phyloP scores from a whole-genome alignment of 1,284 basidiomycete genomes.

The Acaromyces ingoldii region DNA sequence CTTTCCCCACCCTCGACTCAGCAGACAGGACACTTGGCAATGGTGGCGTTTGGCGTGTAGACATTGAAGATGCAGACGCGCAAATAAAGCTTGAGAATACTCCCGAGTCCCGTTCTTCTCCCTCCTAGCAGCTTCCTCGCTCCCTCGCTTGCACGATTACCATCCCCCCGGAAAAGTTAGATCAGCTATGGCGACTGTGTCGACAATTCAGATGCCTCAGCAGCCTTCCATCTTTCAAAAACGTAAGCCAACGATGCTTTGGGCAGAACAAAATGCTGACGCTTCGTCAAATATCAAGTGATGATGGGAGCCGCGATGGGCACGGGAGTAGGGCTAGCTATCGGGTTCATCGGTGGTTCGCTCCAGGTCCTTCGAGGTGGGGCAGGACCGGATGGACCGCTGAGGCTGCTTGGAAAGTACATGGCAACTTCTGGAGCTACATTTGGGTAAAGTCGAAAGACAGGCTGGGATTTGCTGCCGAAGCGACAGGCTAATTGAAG shows the following conservation, averaged over 20 bases:
- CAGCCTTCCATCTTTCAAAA: slow-evolving; percentile 32
- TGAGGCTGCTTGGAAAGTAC: slow-evolving; percentile 43
- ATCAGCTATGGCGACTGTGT: slow-evolving; percentile 5
- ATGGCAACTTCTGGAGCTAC: slow-evolving; percentile 46
- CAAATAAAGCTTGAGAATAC: no score
- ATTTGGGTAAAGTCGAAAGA: slow-evolving; percentile 22
- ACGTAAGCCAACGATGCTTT: slow-evolving; percentile 11
- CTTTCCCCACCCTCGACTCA: no score
- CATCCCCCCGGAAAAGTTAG: no score
- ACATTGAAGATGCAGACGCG: no score
- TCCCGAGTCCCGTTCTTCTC: no score
- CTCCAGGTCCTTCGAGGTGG: slow-evolving; percentile 44
- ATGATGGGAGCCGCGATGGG: slow-evolving; percentile 49
- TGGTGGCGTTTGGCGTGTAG: no score
- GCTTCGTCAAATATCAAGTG: slow-evolving; percentile 17
- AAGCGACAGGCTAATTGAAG: background rate
- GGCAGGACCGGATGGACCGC: slow-evolving; percentile 36
- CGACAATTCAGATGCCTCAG: slow-evolving; percentile 11
- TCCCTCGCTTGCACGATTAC: no score
- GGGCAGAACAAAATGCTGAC: background rate
- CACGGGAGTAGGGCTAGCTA: slow-evolving; percentile 42
- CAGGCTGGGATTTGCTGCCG: background rate
- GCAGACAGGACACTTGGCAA: no score
- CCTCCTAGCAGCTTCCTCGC: no score
- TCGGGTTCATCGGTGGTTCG: slow-evolving; percentile 47